phyloP scores from a whole-genome alignment of 495 filamentous ascomycete genomes.

The Penicillium lagena region DNA sequence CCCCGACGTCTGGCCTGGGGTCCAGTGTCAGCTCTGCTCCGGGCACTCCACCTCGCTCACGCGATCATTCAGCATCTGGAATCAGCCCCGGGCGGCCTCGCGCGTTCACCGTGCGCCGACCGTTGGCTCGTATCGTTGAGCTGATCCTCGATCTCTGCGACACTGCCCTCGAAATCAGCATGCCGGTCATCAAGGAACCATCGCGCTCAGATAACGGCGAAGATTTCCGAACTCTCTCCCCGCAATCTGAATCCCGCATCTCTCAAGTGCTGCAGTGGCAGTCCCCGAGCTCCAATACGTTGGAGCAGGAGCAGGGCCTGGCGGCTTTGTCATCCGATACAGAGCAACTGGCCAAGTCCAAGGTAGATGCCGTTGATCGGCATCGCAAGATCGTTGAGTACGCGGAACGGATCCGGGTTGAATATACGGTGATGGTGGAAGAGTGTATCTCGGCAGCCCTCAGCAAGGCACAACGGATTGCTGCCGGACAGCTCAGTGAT shows the following conservation, averaged over 20 bases:
- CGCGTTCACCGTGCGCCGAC: conserved; percentile 82
- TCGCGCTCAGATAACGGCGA: conserved; percentile 55
- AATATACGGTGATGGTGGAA: conserved; percentile 84
- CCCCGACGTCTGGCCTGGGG: conserved; percentile 51
- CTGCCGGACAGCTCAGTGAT: conserved; percentile 77
- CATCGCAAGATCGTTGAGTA: conserved; percentile 94
- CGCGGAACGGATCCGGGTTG: conserved; percentile 86
- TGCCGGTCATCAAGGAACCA: conserved; percentile 78
- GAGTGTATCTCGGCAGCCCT: conserved; percentile 92
- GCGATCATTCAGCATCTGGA: conserved; percentile 70
- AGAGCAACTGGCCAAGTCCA: conserved; percentile 70
- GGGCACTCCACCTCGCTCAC: conserved; percentile 61
- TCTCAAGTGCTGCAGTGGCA: conserved; percentile 94
- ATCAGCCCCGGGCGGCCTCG: conserved; percentile 68
- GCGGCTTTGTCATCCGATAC: conserved; percentile 85
- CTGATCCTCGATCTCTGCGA: conserved; percentile 92
- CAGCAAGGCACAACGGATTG: conserved; percentile 82
- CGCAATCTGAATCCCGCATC: conserved; percentile 88
- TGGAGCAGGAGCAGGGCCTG: conserved; percentile 93
- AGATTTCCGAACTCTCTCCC: conserved; percentile 83
- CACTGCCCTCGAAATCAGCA: conserved; percentile 90
- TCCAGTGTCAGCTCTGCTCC: conserved; percentile 67
- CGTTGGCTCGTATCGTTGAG: conserved; percentile 87
- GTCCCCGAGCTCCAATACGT: conserved; percentile 79
- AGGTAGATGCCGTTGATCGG: conserved; percentile 87